A percentile compares a stretch with the other conserved stretches of the same genome.
These are phyloP conservation scores for Stenocarpella maydis DNA, from an alignment of 2,329 filamentous ascomycete species.

Conservation along the genomic window DNA sequence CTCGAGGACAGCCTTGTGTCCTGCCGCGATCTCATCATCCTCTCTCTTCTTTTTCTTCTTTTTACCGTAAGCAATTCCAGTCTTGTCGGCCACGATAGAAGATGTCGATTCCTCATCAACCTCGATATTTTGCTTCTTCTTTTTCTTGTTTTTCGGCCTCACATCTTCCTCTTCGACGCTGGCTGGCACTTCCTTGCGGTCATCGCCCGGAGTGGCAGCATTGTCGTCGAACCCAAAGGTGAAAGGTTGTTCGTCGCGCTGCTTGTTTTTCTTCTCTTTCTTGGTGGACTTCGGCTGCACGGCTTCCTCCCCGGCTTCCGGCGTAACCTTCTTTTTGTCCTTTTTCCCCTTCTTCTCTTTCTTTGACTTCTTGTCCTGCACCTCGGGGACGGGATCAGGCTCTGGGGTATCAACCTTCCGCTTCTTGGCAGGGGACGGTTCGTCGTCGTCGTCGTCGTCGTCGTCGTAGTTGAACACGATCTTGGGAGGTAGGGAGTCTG, in stretches of 20 bases:
- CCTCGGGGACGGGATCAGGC: not conserved
- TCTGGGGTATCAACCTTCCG: conserved; percentile 33
- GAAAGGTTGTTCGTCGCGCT: conserved; percentile 1
- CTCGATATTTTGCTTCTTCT: not conserved
- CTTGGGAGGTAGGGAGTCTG: conserved; percentile 22
- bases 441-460: conserved; percentile 36
- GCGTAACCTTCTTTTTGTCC: conserved; percentile 43
- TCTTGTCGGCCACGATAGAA: not conserved
- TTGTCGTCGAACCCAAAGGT: not conserved
- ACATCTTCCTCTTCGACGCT: not conserved
- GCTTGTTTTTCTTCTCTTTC: conserved; percentile 61
- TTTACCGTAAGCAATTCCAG: not conserved
- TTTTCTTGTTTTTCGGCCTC: conserved; percentile 39
- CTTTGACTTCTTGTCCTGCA: conserved; percentile 41
- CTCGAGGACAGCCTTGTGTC: conserved; percentile 45
- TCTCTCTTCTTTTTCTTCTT: conserved; percentile 33
- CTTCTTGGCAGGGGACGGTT: conserved; percentile 32
- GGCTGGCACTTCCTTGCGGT: not conserved
- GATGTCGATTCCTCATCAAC: not conserved
- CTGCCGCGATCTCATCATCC: conserved; percentile 38
- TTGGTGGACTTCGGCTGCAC: conserved; percentile 54
- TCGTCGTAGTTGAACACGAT: conserved; percentile 42
- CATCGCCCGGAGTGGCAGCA: no score
- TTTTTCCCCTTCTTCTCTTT: conserved; percentile 43
- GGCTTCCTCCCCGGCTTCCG: conserved; percentile 39